Evolutionary conservation across 768 basidiomycete species (phyloP), one percentile per base, ranked within the genome.

Genomic region (Tylopilus rubrobrunneus): DNA sequence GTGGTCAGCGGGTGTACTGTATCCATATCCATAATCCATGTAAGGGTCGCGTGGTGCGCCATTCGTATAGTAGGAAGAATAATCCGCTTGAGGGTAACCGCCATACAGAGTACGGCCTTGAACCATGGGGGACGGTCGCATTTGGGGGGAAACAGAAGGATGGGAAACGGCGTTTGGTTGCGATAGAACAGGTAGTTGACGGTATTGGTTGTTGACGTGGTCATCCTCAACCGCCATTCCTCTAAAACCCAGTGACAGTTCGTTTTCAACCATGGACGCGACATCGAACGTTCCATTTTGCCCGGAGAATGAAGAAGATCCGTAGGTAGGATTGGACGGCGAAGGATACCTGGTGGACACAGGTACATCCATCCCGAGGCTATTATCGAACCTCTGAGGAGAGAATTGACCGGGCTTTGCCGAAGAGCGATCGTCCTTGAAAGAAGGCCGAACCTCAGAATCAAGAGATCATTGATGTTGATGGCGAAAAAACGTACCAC

Each of bases 211-310:
- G 40, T 67, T 63, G 50, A 67, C 62, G 48, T 72, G 73, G 51
- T 83, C 82, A 41, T 83, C 82, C 60, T 80, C 82, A 19, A 82
- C 80, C 7, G 68, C 74, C 79, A 83, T 82, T 14, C 84, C 84
- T 55, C 85, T 79, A 45, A 87, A 68, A 5, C 81, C 76, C 31
- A 80, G 67, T 14, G 82, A 71, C 33, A 86, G 72, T 31, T 85
- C 84, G 51, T 75, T 78, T 45, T 81, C 82, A 17, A 74, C 77
- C 43, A 71, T 62, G 34, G 75, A 65, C 14, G 76, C 62, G 17
- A 73, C 65, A 57, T 79, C 79, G 51, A 73, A 66, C 14, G 61
- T 59, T 52, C 65, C 62, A 31, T 62, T 72, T 62, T 73, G 65
- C 34, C 61, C 60, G 11, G 58, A 48, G 52, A 73, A 66, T 29